Base-by-base conservation (phyloP, 2,329 filamentous ascomycete genomes). In the Fusarium euwallaceae region DNA sequence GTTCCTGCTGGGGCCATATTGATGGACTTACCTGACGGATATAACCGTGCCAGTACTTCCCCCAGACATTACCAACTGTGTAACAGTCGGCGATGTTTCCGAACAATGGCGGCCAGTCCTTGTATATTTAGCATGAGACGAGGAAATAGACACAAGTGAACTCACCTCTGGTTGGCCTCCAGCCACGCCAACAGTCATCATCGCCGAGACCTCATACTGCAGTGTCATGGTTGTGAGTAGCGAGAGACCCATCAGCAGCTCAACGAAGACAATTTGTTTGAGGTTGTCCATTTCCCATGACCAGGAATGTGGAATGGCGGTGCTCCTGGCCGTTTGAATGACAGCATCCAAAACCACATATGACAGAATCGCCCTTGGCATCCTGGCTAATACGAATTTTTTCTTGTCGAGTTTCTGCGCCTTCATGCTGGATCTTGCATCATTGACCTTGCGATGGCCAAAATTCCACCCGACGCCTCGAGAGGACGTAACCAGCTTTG, bases 1-100 rank as follows among this genome's bases (percentile, higher is more conserved):
- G 32, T 14, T 34, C 12, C 12, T 34, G 32, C 32, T 34, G 32
- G 32, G 32, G 32, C 12, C 12, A 1, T 34, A 34, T 34, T 20
- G 10, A 29, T 27, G 20, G 8, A 8, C 61, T 64, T 17, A 64
- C 71, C n/a, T 71, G 65, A 3, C 65, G 68, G 24, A 73, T 68
- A 37, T 73, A 73, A 5, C 69, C 65, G 24, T 73, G 71, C 71
- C 71, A 73, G n/a, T 66, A 71, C n/a, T 55, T 69, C 14, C 71
- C 71, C 71, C 71, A 73, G 8, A 73, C 69, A 34, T 73, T 73
- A 1, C 69, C 39, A 32, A 73, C n/a, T 9, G 60, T 69, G 17
- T 66, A 73, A 20, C 69, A 71, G 5, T 63, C 48, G 4, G 34
- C 1, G 12, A 69, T 45, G 12, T 24, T 62, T 6, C 71, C 71